Evolutionary conservation across 73 alveolate species (phyloP), one percentile per base, ranked within the genome.

Genomic region (Vitrella brassicaformis): DNA sequence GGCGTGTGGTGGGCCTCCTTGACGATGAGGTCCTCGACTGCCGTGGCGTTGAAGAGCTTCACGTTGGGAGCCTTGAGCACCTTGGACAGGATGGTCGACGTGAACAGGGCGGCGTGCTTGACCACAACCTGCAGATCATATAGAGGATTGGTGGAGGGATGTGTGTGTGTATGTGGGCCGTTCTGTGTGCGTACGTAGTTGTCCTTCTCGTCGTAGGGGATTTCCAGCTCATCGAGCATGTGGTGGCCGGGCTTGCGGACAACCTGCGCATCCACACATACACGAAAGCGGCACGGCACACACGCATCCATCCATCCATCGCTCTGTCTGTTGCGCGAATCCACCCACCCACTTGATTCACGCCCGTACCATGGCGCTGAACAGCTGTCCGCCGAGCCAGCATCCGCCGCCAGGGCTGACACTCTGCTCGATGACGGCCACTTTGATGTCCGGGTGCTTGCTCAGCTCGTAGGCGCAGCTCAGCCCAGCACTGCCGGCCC

Each of bases 281-380:
- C n/a, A n/a, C n/a, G n/a, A n/a, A n/a, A n/a, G n/a, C n/a, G n/a
- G n/a, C n/a, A n/a, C n/a, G n/a, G n/a, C n/a, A n/a, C n/a, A n/a
- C n/a, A n/a, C n/a, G n/a, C n/a, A n/a, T n/a, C n/a, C n/a, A n/a
- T n/a, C n/a, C n/a, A n/a, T n/a, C n/a, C n/a, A n/a, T n/a, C n/a
- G n/a, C n/a, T n/a, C n/a, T n/a, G n/a, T n/a, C n/a, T n/a, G n/a
- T n/a, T n/a, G n/a, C n/a, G n/a, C n/a, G n/a, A n/a, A n/a, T n/a
- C n/a, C n/a, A n/a, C n/a, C n/a, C n/a, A n/a, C n/a, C n/a, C n/a
- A n/a, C n/a, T n/a, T n/a, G n/a, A n/a, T n/a, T n/a, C n/a, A n/a
- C n/a, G n/a, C n/a, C n/a, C n/a, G n/a, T n/a, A n/a, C 82, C 82
- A 75, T 75, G 32, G 82, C 68, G 71, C 76, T 67, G 75, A 75